These are phyloP conservation scores for Alloascoidea africana DNA, from an alignment of 805 yeast species.

Conservation along the genomic window DNA sequence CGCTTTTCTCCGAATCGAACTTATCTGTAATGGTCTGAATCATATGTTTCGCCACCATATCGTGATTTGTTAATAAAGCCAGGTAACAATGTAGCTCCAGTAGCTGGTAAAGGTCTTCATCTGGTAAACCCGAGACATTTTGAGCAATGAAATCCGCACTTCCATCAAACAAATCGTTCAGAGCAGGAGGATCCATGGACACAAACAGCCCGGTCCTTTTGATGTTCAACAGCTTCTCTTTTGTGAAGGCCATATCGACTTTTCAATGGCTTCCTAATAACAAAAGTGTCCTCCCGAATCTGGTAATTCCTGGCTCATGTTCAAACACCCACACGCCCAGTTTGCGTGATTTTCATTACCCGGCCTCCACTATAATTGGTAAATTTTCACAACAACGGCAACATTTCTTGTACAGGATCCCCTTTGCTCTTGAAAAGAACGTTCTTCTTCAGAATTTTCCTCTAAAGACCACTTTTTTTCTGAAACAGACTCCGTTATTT, in stretches of 20 bases:
- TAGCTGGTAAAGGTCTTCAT: slow-evolving; percentile 34
- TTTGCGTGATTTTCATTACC: no score
- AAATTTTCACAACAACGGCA: no score
- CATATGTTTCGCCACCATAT: slow-evolving; percentile 52
- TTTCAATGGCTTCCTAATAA: no score
- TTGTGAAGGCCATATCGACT: slow-evolving; percentile 10
- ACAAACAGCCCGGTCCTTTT: slow-evolving; percentile 36
- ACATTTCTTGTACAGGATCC: no score
- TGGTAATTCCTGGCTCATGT: no score
- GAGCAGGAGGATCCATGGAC: slow-evolving; percentile 29
- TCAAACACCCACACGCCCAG: no score
- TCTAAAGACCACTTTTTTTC: slow-evolving; percentile 9
- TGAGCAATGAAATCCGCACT: slow-evolving; percentile 21
- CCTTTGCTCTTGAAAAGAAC: slow-evolving; percentile 13
- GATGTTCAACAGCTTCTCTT: slow-evolving; percentile 33
- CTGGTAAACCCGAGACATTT: slow-evolving; percentile 18
- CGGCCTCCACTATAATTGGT: no score
- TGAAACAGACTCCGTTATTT: slow-evolving; percentile 10
- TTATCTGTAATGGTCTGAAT: slow-evolving; percentile 54
- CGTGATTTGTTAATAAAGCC: slow-evolving; percentile 43
- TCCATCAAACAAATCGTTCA: slow-evolving; percentile 24
- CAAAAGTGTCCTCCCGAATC: no score
- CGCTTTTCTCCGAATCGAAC: slow-evolving; percentile 40
- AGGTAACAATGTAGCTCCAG: slow-evolving; percentile 63
- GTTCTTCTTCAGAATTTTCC: slow-evolving; percentile 11